These are phyloP conservation scores for Penicillium waksmanii DNA, from an alignment of 495 filamentous ascomycete genomes.

Conservation along the genomic window DNA sequence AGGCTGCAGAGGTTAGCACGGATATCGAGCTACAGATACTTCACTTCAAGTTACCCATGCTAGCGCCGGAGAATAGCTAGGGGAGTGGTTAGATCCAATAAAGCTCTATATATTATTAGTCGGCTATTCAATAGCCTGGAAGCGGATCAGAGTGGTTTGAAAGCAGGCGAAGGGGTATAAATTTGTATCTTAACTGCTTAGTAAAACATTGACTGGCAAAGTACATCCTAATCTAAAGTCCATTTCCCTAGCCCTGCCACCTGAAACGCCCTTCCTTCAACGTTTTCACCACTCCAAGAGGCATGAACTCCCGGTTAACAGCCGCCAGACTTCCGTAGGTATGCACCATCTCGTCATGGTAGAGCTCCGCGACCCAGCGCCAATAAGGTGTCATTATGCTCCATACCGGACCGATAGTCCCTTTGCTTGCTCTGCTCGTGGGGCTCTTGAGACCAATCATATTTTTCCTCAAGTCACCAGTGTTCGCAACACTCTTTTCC, in stretches of 20 bases:
- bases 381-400: slow-evolving; percentile 57
- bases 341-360: slow-evolving; percentile 59
- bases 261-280: slow-evolving; percentile 60
- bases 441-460: slow-evolving; percentile 27
- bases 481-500: slow-evolving; percentile 38
- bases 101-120: no score
- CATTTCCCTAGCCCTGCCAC: slow-evolving; percentile 54
- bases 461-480: slow-evolving; percentile 28
- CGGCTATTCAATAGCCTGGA: no score
- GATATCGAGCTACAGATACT: background rate
- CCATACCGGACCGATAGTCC: slow-evolving; percentile 39
- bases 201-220: no score
- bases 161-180: no score
- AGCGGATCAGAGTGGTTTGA: no score
- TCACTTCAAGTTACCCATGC: background rate
- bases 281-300: slow-evolving; percentile 67
- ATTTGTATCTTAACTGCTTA: no score
- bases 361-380: slow-evolving; percentile 64
- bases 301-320: slow-evolving; percentile 62
- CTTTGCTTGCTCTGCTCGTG: slow-evolving; percentile 8
- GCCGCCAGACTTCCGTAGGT: slow-evolving; percentile 66
- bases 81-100: no score
- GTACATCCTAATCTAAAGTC: background rate
- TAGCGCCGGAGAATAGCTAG: background rate
- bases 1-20: background rate